These are phyloP conservation scores for Globisporangium takayamanum DNA, from an alignment of 352 stramenopile species.

Conservation along the genomic window DNA sequence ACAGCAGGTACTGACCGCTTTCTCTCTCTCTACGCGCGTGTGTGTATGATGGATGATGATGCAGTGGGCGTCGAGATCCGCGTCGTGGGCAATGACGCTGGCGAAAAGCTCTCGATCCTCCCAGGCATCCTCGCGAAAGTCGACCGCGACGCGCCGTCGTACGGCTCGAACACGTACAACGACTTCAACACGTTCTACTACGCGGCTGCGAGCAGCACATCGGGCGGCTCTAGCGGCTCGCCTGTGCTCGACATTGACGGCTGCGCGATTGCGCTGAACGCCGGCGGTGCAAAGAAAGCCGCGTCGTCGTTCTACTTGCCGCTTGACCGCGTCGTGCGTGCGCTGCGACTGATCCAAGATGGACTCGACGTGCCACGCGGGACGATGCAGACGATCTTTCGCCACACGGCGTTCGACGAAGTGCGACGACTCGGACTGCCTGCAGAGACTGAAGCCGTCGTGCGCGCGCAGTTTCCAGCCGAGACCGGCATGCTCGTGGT, in stretches of 20 bases:
- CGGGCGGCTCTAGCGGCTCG: constrained; percentile 82
- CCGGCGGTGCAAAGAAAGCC: constrained; percentile 81
- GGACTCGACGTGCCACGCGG: constrained; percentile 55
- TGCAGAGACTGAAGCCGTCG: constrained; percentile 52
- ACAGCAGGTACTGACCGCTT: neutral
- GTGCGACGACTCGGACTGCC: constrained; percentile 72
- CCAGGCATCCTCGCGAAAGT: constrained; percentile 87
- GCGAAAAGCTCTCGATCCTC: constrained; percentile 90
- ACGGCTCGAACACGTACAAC: constrained; percentile 83
- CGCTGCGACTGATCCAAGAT: constrained; percentile 59
- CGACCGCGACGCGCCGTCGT: constrained; percentile 87
- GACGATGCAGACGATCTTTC: constrained; percentile 85
- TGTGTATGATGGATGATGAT: neutral
- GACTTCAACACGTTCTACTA: constrained; percentile 94
- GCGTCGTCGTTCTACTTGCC: constrained; percentile 90
- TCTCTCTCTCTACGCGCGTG: neutral
- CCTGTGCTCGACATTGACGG: constrained; percentile 86
- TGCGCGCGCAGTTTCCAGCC: constrained; percentile 63
- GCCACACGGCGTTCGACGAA: constrained; percentile 88
- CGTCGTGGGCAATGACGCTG: constrained; percentile 89
- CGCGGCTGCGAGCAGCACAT: constrained; percentile 81
- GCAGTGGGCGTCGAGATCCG: constrained; percentile 88
- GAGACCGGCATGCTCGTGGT: constrained; percentile 90
- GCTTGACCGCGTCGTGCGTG: constrained; percentile 78
- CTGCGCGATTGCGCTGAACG: constrained; percentile 89